Conservation (phyloP, 257 asterid species). For the Vinca minor region DNA sequence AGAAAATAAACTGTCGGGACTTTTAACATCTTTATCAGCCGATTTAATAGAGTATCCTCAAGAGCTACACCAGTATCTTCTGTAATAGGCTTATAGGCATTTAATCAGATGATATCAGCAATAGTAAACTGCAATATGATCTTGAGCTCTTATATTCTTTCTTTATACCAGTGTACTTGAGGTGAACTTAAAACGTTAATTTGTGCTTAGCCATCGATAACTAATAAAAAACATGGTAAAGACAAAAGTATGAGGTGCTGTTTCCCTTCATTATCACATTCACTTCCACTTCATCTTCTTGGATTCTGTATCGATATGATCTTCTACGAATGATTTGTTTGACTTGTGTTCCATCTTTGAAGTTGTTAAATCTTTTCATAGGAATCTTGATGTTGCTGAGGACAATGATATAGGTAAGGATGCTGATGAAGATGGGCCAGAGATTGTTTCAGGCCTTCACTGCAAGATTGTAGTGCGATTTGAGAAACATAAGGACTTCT, state of each 20-base stretch:
- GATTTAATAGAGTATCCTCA: not conserved
- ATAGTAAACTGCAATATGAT: not conserved
- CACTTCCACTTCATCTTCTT: not conserved
- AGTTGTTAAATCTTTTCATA: slow-evolving; percentile 22
- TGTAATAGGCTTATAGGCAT: not conserved
- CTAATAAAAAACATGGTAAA: not conserved
- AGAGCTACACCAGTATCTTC: not conserved
- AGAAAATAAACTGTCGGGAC: too few species aligned
- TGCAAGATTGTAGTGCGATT: slow-evolving; percentile 83
- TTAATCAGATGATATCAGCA: not conserved
- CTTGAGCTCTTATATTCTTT: not conserved
- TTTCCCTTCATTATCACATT: not conserved
- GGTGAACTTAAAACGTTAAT: not conserved
- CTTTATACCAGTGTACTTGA: not conserved
- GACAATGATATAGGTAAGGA: slow-evolving; percentile 57
- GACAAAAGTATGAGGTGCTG: not conserved
- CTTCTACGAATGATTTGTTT: slow-evolving; percentile 2
- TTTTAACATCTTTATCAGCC: not conserved
- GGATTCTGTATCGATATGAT: not conserved
- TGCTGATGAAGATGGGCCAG: slow-evolving; percentile 48
- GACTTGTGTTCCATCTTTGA: not conserved
- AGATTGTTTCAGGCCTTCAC: slow-evolving; percentile 75
- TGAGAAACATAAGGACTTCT: slow-evolving; percentile 61
- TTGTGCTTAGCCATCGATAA: not conserved
- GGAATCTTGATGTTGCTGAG: slow-evolving; percentile 93